Base-by-base conservation (phyloP, 768 basidiomycete genomes). In the Tricholoma matsutake region DNA sequence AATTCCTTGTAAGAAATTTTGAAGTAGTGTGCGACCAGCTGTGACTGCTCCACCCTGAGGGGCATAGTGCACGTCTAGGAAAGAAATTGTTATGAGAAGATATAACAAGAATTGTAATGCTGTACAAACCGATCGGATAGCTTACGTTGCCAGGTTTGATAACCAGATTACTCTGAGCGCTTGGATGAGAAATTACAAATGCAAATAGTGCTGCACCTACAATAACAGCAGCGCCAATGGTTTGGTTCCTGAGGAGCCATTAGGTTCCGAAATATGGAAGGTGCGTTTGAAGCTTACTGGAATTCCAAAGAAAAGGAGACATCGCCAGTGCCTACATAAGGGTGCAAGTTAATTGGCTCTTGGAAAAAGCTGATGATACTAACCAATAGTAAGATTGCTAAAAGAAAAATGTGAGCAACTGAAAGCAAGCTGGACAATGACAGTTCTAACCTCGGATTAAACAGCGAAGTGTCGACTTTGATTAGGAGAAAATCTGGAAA, bases 1-100 rank as follows among this genome's bases (percentile, higher is more conserved):
- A 31, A 84, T 64, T 16, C 87, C 89, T 72, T 88, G 84, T n/a
- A 91, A 70, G 67, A 84, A 91, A 68, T 87, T 86, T 71, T 88
- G 81, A 52, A 91, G 78, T 61, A 91, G 68, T 8, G 68, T 66
- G 57, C 76, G 78, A 20, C 89, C 88, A 1, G 86, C 82, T 1
- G 77, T 66, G n/a, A 76, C 71, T 6, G 84, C 82, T 20, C 67
- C 73, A 6, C 84, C 84, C 62, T 85, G 82, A 0, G 86, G 84
- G 9, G 83, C 77, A 71, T 81, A 90, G 54, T 85, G 77, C 4
- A 91, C 86, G 60, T 85, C 86, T 81, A 61, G 5, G 4, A 41
- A 8, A 45, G n/a, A 49, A 37, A 49, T n/a, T 9, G 22, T 28
- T 49, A 7, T n/a, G 61, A 39, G 35, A 16, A 53, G 53, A 22